Evolutionary conservation across 768 basidiomycete genomes (phyloP).

Genomic region (Russula sp.): DNA sequence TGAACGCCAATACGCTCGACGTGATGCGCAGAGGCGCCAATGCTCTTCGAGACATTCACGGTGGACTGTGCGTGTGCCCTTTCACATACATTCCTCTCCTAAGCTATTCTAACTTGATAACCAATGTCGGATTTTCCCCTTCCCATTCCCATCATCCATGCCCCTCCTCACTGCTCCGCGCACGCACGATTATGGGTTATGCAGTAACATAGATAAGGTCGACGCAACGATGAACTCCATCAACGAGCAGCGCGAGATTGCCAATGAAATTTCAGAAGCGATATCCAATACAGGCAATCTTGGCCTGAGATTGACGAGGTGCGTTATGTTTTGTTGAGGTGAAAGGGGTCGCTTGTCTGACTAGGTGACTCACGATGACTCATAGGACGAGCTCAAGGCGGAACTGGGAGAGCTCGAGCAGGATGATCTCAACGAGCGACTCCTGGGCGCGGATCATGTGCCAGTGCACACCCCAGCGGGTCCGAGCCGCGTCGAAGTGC

Average conservation of each 20-base stretch:
- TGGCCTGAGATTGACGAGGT: constrained; percentile 70
- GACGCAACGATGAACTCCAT: constrained; percentile 86
- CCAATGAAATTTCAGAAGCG: constrained; percentile 87
- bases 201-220: constrained; percentile 81
- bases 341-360: background rate
- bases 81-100: too few species aligned
- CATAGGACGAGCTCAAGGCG: constrained; percentile 69
- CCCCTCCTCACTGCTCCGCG: background rate
- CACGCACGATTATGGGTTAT: background rate
- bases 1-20: constrained; percentile 95
- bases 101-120: background rate
- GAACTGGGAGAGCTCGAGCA: constrained; percentile 89
- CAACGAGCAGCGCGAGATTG: constrained; percentile 86
- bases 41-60: constrained; percentile 87
- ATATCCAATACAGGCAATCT: constrained; percentile 69
- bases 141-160: background rate
- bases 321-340: constrained; percentile 28
- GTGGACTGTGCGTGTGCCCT: constrained; percentile 65
- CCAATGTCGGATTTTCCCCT: background rate
- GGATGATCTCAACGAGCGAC: constrained; percentile 78
- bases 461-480: constrained; percentile 80
- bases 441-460: constrained; percentile 84
- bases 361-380: background rate
- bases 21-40: constrained; percentile 96
- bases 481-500: constrained; percentile 38